These are phyloP conservation scores for Diversispora eburnea DNA, from an alignment of 192 early-diverging fungal species.

Conservation along the genomic window DNA sequence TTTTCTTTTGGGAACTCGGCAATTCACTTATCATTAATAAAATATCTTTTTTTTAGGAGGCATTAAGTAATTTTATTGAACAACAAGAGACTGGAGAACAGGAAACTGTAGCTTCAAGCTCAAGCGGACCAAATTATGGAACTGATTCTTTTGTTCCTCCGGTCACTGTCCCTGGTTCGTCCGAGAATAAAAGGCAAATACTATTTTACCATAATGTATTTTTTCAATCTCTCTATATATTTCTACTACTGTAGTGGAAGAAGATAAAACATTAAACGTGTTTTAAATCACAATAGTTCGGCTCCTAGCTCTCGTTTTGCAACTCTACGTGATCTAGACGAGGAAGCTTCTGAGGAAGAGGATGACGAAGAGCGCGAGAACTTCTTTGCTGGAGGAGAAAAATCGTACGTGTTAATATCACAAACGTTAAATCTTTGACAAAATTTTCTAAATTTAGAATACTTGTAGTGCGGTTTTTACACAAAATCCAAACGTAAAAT, in stretches of 20 bases:
- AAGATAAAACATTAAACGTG: too few relatives aligned
- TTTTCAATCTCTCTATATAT: too few relatives aligned
- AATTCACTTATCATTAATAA: too few relatives aligned
- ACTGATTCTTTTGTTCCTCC: too few relatives aligned
- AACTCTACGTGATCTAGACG: constrained; percentile 45
- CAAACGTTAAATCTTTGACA: neutral
- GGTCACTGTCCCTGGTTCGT: too few relatives aligned
- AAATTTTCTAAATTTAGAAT: neutral
- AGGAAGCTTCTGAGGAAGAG: constrained; percentile 35
- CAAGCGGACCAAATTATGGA: too few relatives aligned
- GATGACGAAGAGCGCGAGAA: constrained; percentile 56
- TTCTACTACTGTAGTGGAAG: too few relatives aligned
- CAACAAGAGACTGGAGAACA: too few relatives aligned
- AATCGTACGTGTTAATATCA: constrained; percentile 65
- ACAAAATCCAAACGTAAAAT: constrained; percentile 46
- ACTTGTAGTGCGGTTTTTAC: constrained; percentile 24
- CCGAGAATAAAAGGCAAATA: too few relatives aligned
- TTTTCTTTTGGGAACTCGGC: too few relatives aligned
- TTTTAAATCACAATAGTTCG: neutral
- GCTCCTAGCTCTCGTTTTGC: constrained; percentile 33
- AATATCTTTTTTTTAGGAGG: constrained; percentile 40
- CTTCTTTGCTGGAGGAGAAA: constrained; percentile 92
- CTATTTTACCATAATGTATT: too few relatives aligned
- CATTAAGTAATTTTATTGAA: constrained; percentile 69
- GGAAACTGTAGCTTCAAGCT: too few relatives aligned